Percentiles rank a stretch among this genome's conserved stretches.
Conservation (phyloP, 2,329 filamentous ascomycete genomes). For the Neonectria faginata region DNA sequence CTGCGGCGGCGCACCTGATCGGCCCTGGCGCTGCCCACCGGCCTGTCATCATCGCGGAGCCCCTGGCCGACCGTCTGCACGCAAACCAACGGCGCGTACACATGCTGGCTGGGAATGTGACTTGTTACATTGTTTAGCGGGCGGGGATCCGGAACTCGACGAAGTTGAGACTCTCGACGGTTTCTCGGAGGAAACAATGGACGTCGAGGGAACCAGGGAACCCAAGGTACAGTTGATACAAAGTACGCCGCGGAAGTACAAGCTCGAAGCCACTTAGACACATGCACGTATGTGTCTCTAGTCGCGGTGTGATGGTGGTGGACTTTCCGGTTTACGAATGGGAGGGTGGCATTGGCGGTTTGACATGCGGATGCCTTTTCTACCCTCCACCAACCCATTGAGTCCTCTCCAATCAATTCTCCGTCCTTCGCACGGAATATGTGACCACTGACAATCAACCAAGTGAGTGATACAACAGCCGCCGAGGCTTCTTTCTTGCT, state of each 20-base stretch:
- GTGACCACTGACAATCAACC: neutral
- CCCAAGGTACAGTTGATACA: neutral
- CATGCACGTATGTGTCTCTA: neutral
- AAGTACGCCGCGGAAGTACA: constrained; percentile 4
- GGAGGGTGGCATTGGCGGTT: constrained; percentile 6
- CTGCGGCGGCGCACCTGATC: constrained; percentile 15
- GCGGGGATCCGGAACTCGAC: constrained; percentile 21
- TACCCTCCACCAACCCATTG: constrained; percentile 9
- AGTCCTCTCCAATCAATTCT: constrained; percentile 3
- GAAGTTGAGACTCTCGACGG: constrained; percentile 22
- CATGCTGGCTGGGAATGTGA: constrained; percentile 43
- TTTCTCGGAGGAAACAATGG: constrained; percentile 7
- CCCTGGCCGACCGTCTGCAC: constrained; percentile 32
- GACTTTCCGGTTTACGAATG: neutral
- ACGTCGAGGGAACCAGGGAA: neutral
- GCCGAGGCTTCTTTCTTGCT: neutral
- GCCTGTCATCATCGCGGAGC: constrained; percentile 17
- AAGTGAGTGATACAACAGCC: neutral
- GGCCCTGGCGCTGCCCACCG: constrained; percentile 10
- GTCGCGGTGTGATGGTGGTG: neutral
- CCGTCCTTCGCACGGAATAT: neutral
- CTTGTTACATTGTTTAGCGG: constrained; percentile 38
- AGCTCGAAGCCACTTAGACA: constrained; percentile 9
- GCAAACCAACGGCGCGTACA: constrained; percentile 44
- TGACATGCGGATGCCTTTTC: constrained; percentile 15